Base-by-base conservation (phyloP, 1,139 yeast species). In the Candida anutae region DNA sequence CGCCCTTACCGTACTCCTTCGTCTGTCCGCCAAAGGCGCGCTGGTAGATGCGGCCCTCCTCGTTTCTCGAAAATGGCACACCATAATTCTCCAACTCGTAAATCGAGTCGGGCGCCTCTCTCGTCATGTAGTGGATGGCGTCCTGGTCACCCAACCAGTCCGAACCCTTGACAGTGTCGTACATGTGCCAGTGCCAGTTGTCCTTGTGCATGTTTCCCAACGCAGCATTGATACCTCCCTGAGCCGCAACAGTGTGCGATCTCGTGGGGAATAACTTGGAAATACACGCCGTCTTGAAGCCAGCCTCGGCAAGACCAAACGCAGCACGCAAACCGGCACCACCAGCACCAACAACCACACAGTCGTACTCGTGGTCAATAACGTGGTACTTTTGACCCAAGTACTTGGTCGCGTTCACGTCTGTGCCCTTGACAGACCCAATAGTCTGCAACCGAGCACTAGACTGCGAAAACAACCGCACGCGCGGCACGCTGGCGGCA, bases 121-220 rank as follows among this genome's bases (percentile, higher is more conserved):
- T 79, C 38, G 98, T 88, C 98, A 90, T 90, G 68, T 90, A 90
- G 63, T 90, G 97, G 55, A 90, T 90, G 32, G 98, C 95, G 54
- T 90, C 98, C 66, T 90, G 98, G 64, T 90, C 98, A 49, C 98
- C 98, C 40, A 90, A 76, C 98, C 98, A 90, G 66, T 90, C 98
- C n/a, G 96, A 87, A 40, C 98, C 98, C 67, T 90, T 90, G 49
- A 90, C 98, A 50, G 98, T 90, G 55, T 90, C 98, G 63, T 88
- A 88, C 95, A 90, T 88, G 63, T 90, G 98, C 97, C 98, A 90
- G 59, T 84, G 93, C 98, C 98, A 90, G 67, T 88, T 90, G 60
- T 90, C 98, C 45, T 74, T 70, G 67, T 93, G 97, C 95, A 90
- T 88, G 70, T 90, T 90, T 43, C 94, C 90, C 40, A 90, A 71